Evolutionary conservation across 345 rosid genomes (phyloP).

Genomic region (Aegle marmelos): DNA sequence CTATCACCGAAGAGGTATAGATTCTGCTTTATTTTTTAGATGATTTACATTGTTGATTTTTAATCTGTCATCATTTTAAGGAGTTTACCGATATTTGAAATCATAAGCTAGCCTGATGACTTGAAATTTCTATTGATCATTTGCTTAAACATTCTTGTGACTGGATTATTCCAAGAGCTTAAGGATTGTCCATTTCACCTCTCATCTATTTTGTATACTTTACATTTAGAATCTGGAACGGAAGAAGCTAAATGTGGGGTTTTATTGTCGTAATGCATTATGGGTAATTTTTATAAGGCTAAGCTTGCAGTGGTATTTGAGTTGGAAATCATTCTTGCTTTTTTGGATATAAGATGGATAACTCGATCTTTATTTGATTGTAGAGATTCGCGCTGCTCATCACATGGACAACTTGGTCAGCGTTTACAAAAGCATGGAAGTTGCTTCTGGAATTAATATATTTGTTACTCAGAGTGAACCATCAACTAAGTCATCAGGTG

Average conservation of each 20-base stretch:
- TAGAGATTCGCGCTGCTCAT: constrained; percentile 86
- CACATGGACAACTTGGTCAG: constrained; percentile 93
- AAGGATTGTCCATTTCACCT: not conserved
- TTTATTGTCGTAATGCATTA: not conserved
- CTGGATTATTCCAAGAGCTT: not conserved
- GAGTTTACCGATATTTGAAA: not conserved
- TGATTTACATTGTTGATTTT: not conserved
- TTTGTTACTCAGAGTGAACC: constrained; percentile 51
- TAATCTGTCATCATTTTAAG: not conserved
- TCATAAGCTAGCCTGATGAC: not conserved
- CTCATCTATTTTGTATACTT: not conserved
- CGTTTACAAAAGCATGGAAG: constrained; percentile 85
- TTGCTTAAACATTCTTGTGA: not conserved
- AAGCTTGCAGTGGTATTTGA: not conserved
- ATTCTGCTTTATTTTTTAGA: not conserved
- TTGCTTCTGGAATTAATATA: constrained; percentile 69
- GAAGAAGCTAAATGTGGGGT: not conserved
- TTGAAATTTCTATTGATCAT: not conserved
- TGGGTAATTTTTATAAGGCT: too few relatives aligned
- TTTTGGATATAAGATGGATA: not conserved
- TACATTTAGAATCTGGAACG: not conserved
- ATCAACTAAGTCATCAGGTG: constrained; percentile 46
- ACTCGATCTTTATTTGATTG: not conserved
- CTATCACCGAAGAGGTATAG: constrained; percentile 64
- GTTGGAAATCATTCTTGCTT: not conserved